Evolutionary conservation across 2,329 filamentous ascomycete genomes (phyloP).

Genomic region (Rutstroemia sp.): DNA sequence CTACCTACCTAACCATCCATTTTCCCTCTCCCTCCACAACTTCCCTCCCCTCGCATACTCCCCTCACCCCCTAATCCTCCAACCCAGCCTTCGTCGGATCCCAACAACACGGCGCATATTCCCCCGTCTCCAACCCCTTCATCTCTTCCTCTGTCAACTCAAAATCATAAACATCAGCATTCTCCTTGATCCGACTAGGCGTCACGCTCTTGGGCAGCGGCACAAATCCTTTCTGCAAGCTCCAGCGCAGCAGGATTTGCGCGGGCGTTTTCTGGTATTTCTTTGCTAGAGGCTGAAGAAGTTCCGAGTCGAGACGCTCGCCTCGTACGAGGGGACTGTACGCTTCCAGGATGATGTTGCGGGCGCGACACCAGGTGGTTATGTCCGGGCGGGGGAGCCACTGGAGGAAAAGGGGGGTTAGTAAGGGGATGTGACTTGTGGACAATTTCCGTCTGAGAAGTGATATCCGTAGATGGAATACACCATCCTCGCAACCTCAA

Average conservation of each 20-base stretch:
- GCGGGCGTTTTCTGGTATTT: slow-evolving; percentile 69
- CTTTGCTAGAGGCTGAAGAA: slow-evolving; percentile 54
- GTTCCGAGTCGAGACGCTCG: slow-evolving; percentile 61
- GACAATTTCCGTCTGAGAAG: too few species aligned
- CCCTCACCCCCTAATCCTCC: slow-evolving; percentile 33
- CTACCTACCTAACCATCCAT: too few species aligned
- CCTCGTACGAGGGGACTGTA: slow-evolving; percentile 58
- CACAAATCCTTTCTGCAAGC: slow-evolving; percentile 69
- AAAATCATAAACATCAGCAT: slow-evolving; percentile 49
- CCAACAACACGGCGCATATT: slow-evolving; percentile 50
- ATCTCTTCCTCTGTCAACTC: slow-evolving; percentile 47
- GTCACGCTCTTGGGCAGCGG: slow-evolving; percentile 70
- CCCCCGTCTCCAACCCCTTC: slow-evolving; percentile 39
- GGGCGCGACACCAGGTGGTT: slow-evolving; percentile 63
- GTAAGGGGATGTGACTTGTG: too few species aligned
- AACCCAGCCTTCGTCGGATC: slow-evolving; percentile 41
- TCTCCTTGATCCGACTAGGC: slow-evolving; percentile 57
- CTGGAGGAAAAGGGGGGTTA: not conserved
- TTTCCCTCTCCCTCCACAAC: too few species aligned
- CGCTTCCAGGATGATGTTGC: slow-evolving; percentile 55
- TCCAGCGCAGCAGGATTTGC: slow-evolving; percentile 75
- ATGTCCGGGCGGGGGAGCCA: slow-evolving; percentile 80
- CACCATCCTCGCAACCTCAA: not conserved
- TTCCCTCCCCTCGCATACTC: too few species aligned
- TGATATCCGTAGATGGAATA: not conserved